phyloP scores from a whole-genome alignment of 345 rosid genomes.

The Aethionema arabicum region DNA sequence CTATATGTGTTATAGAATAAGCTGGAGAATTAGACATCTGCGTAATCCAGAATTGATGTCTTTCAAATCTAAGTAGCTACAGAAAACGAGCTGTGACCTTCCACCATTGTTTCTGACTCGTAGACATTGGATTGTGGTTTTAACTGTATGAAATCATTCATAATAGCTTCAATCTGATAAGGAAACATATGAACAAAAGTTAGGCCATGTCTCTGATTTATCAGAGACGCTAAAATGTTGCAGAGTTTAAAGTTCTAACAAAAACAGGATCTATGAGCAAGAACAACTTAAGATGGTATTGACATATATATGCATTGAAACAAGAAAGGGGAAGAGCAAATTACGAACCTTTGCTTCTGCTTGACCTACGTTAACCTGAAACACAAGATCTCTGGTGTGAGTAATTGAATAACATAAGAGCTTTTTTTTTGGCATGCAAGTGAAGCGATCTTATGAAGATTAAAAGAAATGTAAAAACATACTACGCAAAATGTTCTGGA shows the following conservation, averaged over 20 bases:
- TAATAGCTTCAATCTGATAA: slow-evolving; percentile 83
- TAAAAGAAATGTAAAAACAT: slow-evolving; percentile 37
- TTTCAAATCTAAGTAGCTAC: not conserved
- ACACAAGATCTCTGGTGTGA: slow-evolving; percentile 17
- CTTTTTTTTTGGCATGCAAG: slow-evolving; percentile 3
- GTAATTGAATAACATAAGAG: slow-evolving; percentile 4
- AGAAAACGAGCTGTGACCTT: slow-evolving; percentile 49
- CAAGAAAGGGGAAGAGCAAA: slow-evolving; percentile 16
- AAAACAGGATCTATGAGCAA: slow-evolving; percentile 10
- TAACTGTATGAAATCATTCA: slow-evolving; percentile 89
- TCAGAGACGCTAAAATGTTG: slow-evolving; percentile 9
- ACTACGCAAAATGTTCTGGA: slow-evolving; percentile 90
- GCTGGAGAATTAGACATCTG: not conserved
- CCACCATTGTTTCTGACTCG: slow-evolving; percentile 93
- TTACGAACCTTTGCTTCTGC: slow-evolving; percentile 84
- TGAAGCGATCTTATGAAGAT: slow-evolving; percentile 1
- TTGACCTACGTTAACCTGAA: slow-evolving; percentile 87
- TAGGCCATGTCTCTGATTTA: slow-evolving; percentile 10
- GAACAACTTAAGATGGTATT: slow-evolving; percentile 3
- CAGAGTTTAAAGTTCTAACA: not conserved
- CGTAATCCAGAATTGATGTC: not conserved
- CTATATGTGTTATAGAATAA: slow-evolving; percentile 38
- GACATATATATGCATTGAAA: slow-evolving; percentile 1
- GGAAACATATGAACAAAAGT: slow-evolving; percentile 22
- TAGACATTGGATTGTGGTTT: slow-evolving; percentile 78